Evolutionary conservation across 2,329 filamentous ascomycete genomes (phyloP).

Genomic region (Phialophora expanda): DNA sequence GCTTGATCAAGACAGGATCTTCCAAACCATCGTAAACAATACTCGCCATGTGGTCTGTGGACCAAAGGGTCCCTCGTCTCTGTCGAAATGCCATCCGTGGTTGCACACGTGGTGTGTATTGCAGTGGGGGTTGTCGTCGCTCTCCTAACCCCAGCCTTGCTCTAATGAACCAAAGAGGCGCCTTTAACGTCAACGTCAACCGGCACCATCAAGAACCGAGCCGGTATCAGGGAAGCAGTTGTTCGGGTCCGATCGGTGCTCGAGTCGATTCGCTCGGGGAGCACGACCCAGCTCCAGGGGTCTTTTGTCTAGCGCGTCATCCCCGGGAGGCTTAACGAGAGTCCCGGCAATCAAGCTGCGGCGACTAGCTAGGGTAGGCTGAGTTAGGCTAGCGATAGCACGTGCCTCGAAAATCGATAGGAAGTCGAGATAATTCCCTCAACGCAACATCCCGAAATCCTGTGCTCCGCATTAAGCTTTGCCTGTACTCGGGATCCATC

Average conservation of each 20-base stretch:
- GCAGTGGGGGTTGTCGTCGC: no score
- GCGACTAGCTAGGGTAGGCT: neutral
- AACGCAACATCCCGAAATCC: slow-evolving; percentile 23
- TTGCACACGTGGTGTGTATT: no score
- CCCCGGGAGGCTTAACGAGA: slow-evolving; percentile 1
- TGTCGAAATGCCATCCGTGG: no score
- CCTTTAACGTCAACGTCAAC: neutral
- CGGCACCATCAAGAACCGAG: neutral
- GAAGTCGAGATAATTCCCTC: slow-evolving; percentile 28
- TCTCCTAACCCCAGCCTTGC: no score
- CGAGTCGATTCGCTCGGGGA: slow-evolving; percentile 3
- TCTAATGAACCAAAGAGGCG: no score
- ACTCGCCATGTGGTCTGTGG: no score
- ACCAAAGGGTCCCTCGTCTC: no score
- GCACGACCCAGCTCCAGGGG: neutral
- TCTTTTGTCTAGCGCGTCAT: slow-evolving; percentile 3
- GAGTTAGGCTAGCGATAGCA: neutral
- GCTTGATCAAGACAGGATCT: no score
- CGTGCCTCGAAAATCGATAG: slow-evolving; percentile 6
- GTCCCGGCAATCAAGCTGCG: neutral
- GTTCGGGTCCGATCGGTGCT: slow-evolving; percentile 4
- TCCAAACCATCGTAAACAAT: no score
- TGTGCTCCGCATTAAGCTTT: slow-evolving; percentile 11
- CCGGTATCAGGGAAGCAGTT: neutral
- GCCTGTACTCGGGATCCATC: neutral